Conservation (phyloP, 2,329 filamentous ascomycete species). For the Fusarium lyarnte region DNA sequence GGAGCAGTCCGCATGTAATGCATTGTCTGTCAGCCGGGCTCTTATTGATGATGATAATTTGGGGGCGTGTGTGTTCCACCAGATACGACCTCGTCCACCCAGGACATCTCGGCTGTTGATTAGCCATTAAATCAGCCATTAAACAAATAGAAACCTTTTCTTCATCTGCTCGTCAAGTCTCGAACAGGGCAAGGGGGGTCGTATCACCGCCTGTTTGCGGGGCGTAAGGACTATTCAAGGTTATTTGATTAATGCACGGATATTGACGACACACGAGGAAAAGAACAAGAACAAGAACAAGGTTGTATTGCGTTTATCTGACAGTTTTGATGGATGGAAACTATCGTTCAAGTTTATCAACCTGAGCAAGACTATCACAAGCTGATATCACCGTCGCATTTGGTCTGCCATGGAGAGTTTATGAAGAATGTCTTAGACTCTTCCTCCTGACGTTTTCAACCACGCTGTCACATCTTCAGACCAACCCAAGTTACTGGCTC, state of each 20-base stretch:
- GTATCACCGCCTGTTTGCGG: slow-evolving; percentile 11
- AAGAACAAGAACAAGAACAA: background rate
- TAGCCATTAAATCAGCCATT: background rate
- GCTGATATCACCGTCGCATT: background rate
- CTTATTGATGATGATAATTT: background rate
- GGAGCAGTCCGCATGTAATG: slow-evolving; percentile 4
- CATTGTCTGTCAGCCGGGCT: background rate
- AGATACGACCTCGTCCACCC: slow-evolving; percentile 12
- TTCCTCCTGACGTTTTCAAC: slow-evolving; percentile 23
- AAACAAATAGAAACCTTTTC: background rate
- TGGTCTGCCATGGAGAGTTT: background rate
- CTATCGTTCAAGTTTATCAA: background rate
- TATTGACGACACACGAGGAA: slow-evolving; percentile 1
- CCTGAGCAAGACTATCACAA: background rate
- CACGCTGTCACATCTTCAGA: slow-evolving; percentile 19
- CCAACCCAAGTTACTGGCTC: background rate
- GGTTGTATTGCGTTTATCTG: background rate
- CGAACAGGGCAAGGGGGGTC: background rate
- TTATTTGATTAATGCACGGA: slow-evolving; percentile 29
- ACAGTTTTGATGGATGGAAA: background rate
- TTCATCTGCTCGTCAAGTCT: background rate
- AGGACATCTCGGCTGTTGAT: slow-evolving; percentile 25
- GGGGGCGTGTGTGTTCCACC: slow-evolving; percentile 4
- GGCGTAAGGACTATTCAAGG: slow-evolving; percentile 15
- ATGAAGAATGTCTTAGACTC: slow-evolving; percentile 14